Conservation (phyloP, 768 basidiomycete species). For the Termitomyces sp. region DNA sequence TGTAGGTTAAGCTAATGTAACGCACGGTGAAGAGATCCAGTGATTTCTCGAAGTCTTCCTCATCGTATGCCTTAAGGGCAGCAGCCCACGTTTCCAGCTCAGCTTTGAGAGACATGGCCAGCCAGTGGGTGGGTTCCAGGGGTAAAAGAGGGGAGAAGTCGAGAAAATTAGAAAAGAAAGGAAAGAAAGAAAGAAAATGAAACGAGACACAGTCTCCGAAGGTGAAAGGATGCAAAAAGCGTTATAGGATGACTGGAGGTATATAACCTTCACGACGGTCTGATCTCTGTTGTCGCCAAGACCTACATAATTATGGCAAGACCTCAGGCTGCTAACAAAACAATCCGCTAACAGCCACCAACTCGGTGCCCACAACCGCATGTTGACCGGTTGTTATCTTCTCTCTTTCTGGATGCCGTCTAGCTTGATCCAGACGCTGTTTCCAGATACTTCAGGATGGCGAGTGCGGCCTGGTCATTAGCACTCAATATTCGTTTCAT, state of each 20-base stretch:
- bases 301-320: slow-evolving; percentile 21
- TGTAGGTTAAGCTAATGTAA: slow-evolving; percentile 9
- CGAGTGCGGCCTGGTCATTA: background rate
- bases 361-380: background rate
- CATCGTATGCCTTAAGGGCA: slow-evolving; percentile 87
- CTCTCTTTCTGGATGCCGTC: background rate
- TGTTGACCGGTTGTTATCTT: background rate
- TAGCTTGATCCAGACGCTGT: background rate
- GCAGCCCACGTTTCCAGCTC: slow-evolving; percentile 85
- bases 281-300: slow-evolving; percentile 31
- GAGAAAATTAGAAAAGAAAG: slow-evolving; percentile 19
- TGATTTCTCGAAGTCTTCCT: slow-evolving; percentile 72
- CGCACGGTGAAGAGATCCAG: slow-evolving; percentile 74
- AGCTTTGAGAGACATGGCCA: slow-evolving; percentile 59
- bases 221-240: slow-evolving; percentile 22
- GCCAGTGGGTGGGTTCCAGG: slow-evolving; percentile 25
- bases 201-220: slow-evolving; percentile 44
- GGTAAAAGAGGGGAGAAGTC: slow-evolving; percentile 13
- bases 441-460: background rate
- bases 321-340: slow-evolving; percentile 1
- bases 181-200: slow-evolving; percentile 19
- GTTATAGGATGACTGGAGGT: slow-evolving; percentile 11
- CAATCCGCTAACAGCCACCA: background rate
- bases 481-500: background rate
- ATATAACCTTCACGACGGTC: slow-evolving; percentile 14